phyloP scores from a whole-genome alignment of 305 asterid species.

The Striga hermonthica region DNA sequence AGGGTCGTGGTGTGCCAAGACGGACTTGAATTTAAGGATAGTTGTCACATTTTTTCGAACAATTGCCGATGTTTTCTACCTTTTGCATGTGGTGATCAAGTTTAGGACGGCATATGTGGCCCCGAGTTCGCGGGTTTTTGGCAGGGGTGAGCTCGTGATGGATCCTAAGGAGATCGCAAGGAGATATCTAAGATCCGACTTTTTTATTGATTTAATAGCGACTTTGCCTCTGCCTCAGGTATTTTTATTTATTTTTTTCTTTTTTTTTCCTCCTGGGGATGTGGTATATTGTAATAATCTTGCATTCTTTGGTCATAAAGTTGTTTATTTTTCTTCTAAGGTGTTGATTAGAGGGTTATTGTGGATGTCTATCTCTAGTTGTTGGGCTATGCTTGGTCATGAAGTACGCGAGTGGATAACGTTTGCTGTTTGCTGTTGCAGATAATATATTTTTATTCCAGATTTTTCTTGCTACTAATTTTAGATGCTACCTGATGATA shows the following conservation, averaged over 20 bases:
- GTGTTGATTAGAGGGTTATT: conserved; percentile 9
- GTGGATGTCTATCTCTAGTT: background rate
- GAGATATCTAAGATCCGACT: conserved; percentile 70
- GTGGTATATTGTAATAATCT: background rate
- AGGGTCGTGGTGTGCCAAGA: conserved; percentile 62
- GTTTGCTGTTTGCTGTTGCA: background rate
- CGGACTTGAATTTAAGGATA: conserved; percentile 67
- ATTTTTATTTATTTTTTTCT: too few relatives aligned
- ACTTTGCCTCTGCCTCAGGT: conserved; percentile 97
- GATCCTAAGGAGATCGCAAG: conserved; percentile 76
- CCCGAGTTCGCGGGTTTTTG: conserved; percentile 88
- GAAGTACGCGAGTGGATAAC: background rate
- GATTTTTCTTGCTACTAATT: conserved; percentile 4
- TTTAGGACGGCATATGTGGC: conserved; percentile 94
- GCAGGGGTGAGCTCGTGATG: conserved; percentile 97
- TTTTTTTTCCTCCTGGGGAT: background rate
- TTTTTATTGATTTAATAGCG: conserved; percentile 81
- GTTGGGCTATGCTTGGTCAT: background rate
- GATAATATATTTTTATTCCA: conserved; percentile 4
- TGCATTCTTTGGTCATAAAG: background rate
- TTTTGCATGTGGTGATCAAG: conserved; percentile 74
- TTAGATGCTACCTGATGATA: conserved; percentile 5
- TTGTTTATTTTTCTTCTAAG: conserved; percentile 17
- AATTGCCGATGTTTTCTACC: conserved; percentile 78
- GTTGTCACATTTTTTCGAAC: conserved; percentile 77